Conservation (phyloP, 2,329 filamentous ascomycete genomes). For the Catunica adiposa region DNA sequence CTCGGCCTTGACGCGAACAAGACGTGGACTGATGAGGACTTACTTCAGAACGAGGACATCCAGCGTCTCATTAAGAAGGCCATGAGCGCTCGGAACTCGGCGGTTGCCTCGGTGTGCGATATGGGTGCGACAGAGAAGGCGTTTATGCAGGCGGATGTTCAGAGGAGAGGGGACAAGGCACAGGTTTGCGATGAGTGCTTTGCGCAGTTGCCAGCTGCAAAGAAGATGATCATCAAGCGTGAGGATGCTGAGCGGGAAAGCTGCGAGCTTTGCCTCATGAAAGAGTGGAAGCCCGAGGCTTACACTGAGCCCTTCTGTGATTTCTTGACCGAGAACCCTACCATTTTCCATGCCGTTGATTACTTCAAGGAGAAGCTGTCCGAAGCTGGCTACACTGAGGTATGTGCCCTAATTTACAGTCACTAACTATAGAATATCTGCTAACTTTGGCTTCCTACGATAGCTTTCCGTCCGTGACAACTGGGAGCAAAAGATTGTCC, state of each 20-base stretch:
- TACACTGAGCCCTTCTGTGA: slow-evolving; percentile 75
- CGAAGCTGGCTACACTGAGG: slow-evolving; percentile 55
- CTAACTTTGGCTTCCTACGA: not conserved
- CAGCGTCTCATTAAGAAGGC: no score
- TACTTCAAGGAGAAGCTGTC: slow-evolving; percentile 59
- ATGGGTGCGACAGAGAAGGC: slow-evolving; percentile 7
- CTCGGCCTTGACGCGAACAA: no score
- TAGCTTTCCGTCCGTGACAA: slow-evolving; percentile 61
- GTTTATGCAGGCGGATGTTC: slow-evolving; percentile 10
- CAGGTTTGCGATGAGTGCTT: not conserved
- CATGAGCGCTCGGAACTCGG: not conserved
- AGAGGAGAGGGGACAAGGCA: not conserved
- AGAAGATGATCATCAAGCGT: not conserved
- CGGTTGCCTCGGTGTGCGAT: not conserved
- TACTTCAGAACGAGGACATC: no score
- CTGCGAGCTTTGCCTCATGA: slow-evolving; percentile 25
- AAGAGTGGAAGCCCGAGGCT: slow-evolving; percentile 35
- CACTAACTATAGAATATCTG: not conserved
- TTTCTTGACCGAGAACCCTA: slow-evolving; percentile 81
- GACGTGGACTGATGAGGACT: no score
- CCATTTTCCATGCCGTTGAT: slow-evolving; percentile 77
- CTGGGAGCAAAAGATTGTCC: slow-evolving; percentile 56
- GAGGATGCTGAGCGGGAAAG: not conserved
- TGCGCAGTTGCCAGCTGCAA: not conserved
- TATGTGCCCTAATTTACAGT: slow-evolving; percentile 24